Base-by-base conservation (phyloP, 768 basidiomycete species). In the Amanita muscaria region DNA sequence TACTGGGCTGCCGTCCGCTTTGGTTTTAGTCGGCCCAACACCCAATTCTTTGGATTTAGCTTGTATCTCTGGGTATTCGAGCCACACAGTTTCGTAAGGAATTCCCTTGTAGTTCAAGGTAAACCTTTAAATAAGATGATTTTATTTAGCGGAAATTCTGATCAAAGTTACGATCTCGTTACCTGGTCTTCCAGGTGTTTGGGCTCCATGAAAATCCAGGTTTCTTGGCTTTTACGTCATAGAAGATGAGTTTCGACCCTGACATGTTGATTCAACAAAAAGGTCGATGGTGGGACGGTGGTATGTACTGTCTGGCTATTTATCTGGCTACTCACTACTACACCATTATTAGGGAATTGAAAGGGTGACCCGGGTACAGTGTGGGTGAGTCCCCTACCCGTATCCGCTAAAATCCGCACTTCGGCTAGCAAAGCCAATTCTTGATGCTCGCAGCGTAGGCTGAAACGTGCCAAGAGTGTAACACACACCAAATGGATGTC, bases 181-280 rank as follows among this genome's bases (percentile, higher is more conserved):
- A 68, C 73, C 74, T 53, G 10, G 59, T 56, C 53, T 69, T 73
- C 67, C 67, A 71, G 27, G 68, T 66, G 47, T 72, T 74, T 6
- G 70, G 66, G 4, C 69, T 68, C 64, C 68, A 73, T 8, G 64
- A 58, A 4, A 54, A 57, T 36, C 5, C 42, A 1, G 52, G 43
- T 4, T 59, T 42, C 33, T 51, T 59, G 27, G 63, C 60, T 16
- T 68, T 65, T 31, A 76, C 65, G 44, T 74, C 74, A 56, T 73
- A 76, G 35, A 73, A 56, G 15, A 53, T 57, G 47, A 69, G 65
- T 8, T n/a, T n/a, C n/a, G n/a, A n/a, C n/a, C n/a, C n/a, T n/a
- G n/a, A n/a, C n/a, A n/a, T n/a, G n/a, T n/a, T n/a, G n/a, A n/a
- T n/a, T n/a, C n/a, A n/a, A n/a, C n/a, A n/a, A n/a, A n/a, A n/a